Base-by-base conservation (phyloP, 2,329 filamentous ascomycete genomes). In the Fragosphaeria purpurea region DNA sequence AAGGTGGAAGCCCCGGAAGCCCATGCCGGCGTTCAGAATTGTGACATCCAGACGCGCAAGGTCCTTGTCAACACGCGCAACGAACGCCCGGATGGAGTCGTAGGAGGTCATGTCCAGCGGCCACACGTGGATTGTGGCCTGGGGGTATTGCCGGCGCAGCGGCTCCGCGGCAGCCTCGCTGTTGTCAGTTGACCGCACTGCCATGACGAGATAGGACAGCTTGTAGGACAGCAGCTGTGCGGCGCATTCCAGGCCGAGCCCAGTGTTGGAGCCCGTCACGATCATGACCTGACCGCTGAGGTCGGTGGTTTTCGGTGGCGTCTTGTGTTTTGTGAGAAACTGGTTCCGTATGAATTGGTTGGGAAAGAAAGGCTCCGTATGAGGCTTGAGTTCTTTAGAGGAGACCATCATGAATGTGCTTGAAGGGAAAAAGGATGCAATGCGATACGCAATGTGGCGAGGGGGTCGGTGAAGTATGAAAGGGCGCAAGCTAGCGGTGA, bases 251-350 rank as follows among this genome's bases (percentile, higher is more conserved):
- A 51, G 44, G n/a, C 55, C 55, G 8, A 58, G 51, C 31, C 56
- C 56, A 11, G n/a, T 11, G 46, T 51, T 56, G 37, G 46, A 13
- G 10, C 54, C 54, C 33, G 54, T 56, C 9, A 56, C 47, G 13
- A 53, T 50, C 30, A 44, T 33, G 2, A 44, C 48, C 11, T 65
- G 45, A 56, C 66, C 38, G 50, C 44, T 35, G 6, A 50, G 37
- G 40, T 41, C n/a, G 7, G 47, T 45, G 22, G 7, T 7, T 30
- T 13, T 30, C 1, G 44, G 40, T 6, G 47, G 44, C 30, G 31
- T 39, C 11, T 47, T 40, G 2, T 44, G 33, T 37, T 50, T 53
- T 11, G 47, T 41, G 37, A 40, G 37, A 43, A 53, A 53, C 47
- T 53, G 51, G 51, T 53, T 53, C 40, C 37, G 35, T 13, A 47